A percentile compares a stretch with the other conserved stretches of the same genome.
Conservation (phyloP, 306 rosid species). For the Quillaja saponaria region DNA sequence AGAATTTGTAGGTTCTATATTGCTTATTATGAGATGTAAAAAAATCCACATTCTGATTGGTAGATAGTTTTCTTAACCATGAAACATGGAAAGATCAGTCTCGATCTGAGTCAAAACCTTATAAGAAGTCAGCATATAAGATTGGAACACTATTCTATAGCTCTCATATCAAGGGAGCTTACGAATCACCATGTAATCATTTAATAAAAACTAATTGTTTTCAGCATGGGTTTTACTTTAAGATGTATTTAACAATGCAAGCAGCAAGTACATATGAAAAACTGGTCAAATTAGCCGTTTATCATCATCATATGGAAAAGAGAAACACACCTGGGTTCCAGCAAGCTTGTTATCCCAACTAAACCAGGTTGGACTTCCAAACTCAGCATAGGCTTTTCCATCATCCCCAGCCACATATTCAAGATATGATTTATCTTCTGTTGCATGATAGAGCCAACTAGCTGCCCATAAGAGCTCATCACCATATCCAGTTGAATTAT, state of each 20-base stretch:
- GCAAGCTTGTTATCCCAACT: constrained; percentile 99
- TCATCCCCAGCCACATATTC: constrained; percentile 62
- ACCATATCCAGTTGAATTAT: constrained; percentile 89
- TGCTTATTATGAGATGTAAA: too few species aligned
- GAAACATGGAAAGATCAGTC: background rate
- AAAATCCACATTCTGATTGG: background rate
- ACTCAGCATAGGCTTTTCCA: constrained; percentile 69
- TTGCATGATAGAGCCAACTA: constrained; percentile 96
- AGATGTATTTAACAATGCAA: background rate
- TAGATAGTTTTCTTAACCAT: background rate
- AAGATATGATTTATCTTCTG: constrained; percentile 66
- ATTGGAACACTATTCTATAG: too few species aligned
- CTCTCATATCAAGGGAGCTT: background rate
- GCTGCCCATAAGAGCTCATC: constrained; percentile 99
- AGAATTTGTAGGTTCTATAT: too few species aligned
- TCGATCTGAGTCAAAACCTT: too few species aligned
- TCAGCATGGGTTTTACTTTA: background rate
- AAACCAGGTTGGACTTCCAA: constrained; percentile 90
- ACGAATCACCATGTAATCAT: too few species aligned
- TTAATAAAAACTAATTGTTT: background rate
- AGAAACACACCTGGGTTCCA: constrained; percentile 70
- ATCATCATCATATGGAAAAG: background rate
- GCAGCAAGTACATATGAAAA: background rate
- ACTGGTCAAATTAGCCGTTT: background rate
- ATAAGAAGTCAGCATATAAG: too few species aligned